These are phyloP conservation scores for Sphaerulina populicola DNA, from an alignment of 2,329 filamentous ascomycete species.

Conservation along the genomic window DNA sequence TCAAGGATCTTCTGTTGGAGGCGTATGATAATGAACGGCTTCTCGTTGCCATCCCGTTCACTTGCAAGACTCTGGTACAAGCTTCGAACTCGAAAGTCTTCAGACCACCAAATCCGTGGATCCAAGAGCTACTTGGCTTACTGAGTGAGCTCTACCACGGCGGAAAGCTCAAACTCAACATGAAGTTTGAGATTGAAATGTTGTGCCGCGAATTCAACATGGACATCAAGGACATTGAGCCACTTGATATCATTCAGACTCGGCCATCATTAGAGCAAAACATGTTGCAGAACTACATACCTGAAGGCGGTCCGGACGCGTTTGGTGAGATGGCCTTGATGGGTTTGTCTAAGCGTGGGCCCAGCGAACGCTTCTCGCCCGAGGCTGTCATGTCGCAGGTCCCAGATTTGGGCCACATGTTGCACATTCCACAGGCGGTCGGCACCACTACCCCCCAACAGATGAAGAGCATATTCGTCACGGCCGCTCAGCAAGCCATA, in stretches of 20 bases:
- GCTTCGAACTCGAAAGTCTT: slow-evolving; percentile 81
- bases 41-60: slow-evolving; percentile 89
- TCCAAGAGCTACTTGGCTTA: slow-evolving; percentile 89
- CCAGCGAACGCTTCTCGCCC: slow-evolving; percentile 65
- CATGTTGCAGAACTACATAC: slow-evolving; percentile 34
- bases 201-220: slow-evolving; percentile 84
- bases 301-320: slow-evolving; percentile 53
- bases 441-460: slow-evolving; percentile 65
- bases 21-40: slow-evolving; percentile 87
- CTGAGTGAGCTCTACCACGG: slow-evolving; percentile 90
- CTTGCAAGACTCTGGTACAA: slow-evolving; percentile 88
- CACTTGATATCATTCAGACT: slow-evolving; percentile 76
- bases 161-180: slow-evolving; percentile 86
- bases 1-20: slow-evolving; percentile 90
- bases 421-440: slow-evolving; percentile 68
- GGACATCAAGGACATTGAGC: slow-evolving; percentile 87
- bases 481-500: slow-evolving; percentile 79
- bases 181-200: slow-evolving; percentile 98
- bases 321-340: slow-evolving; percentile 74
- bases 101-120: slow-evolving; percentile 89
- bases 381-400: slow-evolving; percentile 70
- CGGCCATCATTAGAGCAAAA: slow-evolving; percentile 42
- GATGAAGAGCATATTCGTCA: slow-evolving; percentile 66
- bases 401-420: slow-evolving; percentile 70
- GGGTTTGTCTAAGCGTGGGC: slow-evolving; percentile 53